Conservation (phyloP, 2,329 filamentous ascomycete species). For the Alternaria ventricosa region DNA sequence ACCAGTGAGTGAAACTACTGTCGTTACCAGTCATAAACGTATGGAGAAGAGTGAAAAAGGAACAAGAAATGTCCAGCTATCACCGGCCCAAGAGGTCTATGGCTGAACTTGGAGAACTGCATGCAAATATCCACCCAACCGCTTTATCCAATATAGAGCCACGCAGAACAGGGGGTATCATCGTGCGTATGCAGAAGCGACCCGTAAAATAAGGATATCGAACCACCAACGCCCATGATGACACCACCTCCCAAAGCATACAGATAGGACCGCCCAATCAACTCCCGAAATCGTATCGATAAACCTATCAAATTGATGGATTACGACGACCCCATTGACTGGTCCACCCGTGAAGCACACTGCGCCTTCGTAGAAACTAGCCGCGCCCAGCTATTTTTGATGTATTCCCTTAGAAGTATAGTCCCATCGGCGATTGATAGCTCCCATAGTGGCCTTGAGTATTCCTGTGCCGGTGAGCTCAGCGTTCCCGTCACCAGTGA, state of each 20-base stretch:
- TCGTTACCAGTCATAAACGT: not conserved
- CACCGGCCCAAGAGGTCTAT: not conserved
- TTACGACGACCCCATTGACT: not conserved
- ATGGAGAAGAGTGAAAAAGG: not conserved
- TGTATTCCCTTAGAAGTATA: slow-evolving; percentile 49
- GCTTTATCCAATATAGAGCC: not conserved
- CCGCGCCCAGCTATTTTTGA: slow-evolving; percentile 2
- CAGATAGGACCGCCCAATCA: not conserved
- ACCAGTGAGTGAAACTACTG: not conserved
- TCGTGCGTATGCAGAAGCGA: not conserved
- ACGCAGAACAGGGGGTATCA: not conserved
- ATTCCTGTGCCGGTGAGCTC: slow-evolving; percentile 72
- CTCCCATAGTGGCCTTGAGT: slow-evolving; percentile 79
- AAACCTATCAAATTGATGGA: not conserved
- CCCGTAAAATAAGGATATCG: not conserved
- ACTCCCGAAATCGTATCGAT: not conserved
- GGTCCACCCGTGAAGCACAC: not conserved
- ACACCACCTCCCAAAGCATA: not conserved
- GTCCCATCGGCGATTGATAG: slow-evolving; percentile 72
- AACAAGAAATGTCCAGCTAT: not conserved
- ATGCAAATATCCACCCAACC: not conserved
- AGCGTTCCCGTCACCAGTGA: slow-evolving; percentile 61
- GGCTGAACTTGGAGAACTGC: not conserved
- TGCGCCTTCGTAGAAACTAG: not conserved
- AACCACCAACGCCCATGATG: not conserved